Conservation (phyloP, 805 yeast genomes). For the Schwanniomyces yamadae region DNA sequence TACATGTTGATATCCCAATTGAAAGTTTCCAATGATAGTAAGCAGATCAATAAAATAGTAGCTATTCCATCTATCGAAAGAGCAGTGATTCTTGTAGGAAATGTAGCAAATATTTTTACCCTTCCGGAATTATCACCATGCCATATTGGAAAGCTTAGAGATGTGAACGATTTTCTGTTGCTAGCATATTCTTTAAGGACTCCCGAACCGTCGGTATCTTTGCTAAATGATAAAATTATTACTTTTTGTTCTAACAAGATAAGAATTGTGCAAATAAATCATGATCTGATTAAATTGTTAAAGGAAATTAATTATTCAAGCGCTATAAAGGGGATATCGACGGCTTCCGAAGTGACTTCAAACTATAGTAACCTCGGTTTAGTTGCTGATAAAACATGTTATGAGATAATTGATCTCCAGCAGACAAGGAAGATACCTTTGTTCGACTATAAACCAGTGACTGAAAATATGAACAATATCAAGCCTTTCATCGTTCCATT, state of each 20-base stretch:
- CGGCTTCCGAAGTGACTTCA: conserved; percentile 23
- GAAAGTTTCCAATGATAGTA: conserved; percentile 11
- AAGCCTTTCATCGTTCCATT: conserved; percentile 26
- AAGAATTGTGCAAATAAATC: conserved; percentile 28
- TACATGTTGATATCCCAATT: conserved; percentile 29
- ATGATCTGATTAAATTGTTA: conserved; percentile 28
- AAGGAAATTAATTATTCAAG: conserved; percentile 32
- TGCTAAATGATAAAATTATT: conserved; percentile 27
- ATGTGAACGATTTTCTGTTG: conserved; percentile 33
- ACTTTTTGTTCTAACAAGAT: conserved; percentile 29
- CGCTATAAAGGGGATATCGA: conserved; percentile 27
- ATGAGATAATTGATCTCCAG: conserved; percentile 38
- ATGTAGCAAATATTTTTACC: conserved; percentile 23
- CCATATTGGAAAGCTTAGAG: conserved; percentile 35
- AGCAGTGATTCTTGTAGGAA: conserved; percentile 26
- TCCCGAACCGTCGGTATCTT: not conserved
- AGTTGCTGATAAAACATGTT: conserved; percentile 31
- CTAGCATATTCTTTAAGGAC: conserved; percentile 7
- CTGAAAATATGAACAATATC: conserved; percentile 5
- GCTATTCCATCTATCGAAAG: conserved; percentile 23
- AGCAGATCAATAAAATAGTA: conserved; percentile 23
- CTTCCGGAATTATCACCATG: conserved; percentile 41
- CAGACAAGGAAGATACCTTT: conserved; percentile 32
- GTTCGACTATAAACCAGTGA: conserved; percentile 26
- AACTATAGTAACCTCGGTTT: conserved; percentile 30